These are phyloP conservation scores for Glomus cerebriforme DNA, from an alignment of 192 early-diverging fungal genomes.

Conservation along the genomic window DNA sequence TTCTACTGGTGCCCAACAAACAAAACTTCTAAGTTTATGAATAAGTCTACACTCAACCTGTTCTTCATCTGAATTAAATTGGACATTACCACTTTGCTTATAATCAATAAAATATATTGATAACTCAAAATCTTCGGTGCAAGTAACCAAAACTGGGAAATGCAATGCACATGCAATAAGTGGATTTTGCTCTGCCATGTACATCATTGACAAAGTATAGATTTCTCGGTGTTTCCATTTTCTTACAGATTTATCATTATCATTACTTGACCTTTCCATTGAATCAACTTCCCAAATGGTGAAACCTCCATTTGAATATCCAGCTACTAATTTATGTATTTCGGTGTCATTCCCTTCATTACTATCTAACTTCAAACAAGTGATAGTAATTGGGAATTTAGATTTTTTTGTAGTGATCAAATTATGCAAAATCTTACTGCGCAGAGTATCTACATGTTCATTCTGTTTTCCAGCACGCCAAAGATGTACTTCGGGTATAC, in stretches of 20 bases:
- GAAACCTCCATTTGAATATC: slow-evolving; percentile 45
- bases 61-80: neutral
- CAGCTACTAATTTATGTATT: slow-evolving; percentile 36
- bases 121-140: slow-evolving; percentile 38
- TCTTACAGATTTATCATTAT: neutral
- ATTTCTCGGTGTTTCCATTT: slow-evolving; percentile 12
- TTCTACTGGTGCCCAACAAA: slow-evolving; percentile 36
- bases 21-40: slow-evolving; percentile 38
- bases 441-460: slow-evolving; percentile 1
- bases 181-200: slow-evolving; percentile 1
- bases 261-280: neutral
- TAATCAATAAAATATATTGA: slow-evolving; percentile 30
- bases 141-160: slow-evolving; percentile 37
- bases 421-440: neutral
- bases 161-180: slow-evolving; percentile 33
- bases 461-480: slow-evolving; percentile 26
- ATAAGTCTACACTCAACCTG: slow-evolving; percentile 10
- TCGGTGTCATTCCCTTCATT: slow-evolving; percentile 7
- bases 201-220: neutral
- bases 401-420: neutral
- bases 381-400: slow-evolving; percentile 23
- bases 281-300: slow-evolving; percentile 36
- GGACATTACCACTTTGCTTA: neutral
- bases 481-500: neutral
- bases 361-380: slow-evolving; percentile 34